These are phyloP conservation scores for Marasmius fiardii DNA, from an alignment of 1,284 basidiomycete genomes.

Conservation along the genomic window DNA sequence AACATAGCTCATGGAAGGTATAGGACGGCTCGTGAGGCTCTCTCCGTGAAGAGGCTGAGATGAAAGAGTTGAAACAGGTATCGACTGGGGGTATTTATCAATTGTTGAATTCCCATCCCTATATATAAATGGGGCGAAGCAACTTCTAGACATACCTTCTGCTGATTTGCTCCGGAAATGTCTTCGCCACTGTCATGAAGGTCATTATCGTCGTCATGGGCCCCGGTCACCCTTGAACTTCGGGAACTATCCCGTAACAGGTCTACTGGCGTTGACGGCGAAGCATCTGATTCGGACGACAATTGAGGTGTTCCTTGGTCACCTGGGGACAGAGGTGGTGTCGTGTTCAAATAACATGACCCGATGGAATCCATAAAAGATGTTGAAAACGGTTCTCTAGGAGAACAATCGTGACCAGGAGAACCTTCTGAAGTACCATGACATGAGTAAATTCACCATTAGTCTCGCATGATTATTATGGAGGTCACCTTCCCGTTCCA, in stretches of 20 bases:
- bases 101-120: background rate
- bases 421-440: background rate
- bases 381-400: too few relatives aligned
- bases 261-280: background rate
- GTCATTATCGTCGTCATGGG: background rate
- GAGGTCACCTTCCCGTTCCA: background rate
- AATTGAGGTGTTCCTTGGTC: background rate
- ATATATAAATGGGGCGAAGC: background rate
- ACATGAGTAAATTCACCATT: background rate
- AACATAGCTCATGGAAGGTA: background rate
- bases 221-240: too few relatives aligned
- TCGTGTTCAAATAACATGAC: background rate
- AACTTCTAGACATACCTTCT: background rate
- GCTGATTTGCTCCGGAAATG: background rate
- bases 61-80: background rate
- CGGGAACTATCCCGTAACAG: background rate
- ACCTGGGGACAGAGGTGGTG: background rate
- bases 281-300: background rate
- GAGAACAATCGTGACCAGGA: background rate
- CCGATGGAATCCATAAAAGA: background rate
- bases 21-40: background rate
- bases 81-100: background rate
- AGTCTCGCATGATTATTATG: background rate
- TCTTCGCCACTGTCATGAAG: background rate
- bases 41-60: background rate